phyloP scores from a whole-genome alignment of 2,329 filamentous ascomycete species.

The Colletotrichum somersetense region DNA sequence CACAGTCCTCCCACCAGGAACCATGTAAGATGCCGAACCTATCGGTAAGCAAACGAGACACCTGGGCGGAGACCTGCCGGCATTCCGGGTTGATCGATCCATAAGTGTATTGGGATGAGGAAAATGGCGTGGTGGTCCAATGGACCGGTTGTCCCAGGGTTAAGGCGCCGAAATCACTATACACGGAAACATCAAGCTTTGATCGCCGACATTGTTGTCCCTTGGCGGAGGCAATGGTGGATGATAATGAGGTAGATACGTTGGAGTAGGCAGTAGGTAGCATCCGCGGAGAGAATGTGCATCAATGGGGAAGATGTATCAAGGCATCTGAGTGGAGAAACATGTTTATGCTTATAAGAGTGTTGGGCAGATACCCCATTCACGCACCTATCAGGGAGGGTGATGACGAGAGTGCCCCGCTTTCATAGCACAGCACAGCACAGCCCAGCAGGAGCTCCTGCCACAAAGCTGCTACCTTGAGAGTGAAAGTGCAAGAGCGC shows the following conservation, averaged over 20 bases:
- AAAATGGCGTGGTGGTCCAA: not conserved
- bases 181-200: not conserved
- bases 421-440: not conserved
- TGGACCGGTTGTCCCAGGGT: not conserved
- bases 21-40: not conserved
- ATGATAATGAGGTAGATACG: not conserved
- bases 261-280: not conserved
- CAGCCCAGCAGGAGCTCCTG: conserved; percentile 5
- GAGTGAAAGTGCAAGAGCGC: conserved; percentile 4
- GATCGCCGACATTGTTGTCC: not conserved
- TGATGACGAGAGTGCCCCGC: conserved; percentile 1
- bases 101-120: not conserved
- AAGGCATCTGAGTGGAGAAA: not conserved
- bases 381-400: not conserved
- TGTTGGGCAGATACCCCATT: not conserved
- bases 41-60: not conserved
- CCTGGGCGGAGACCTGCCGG: not conserved
- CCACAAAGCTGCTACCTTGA: not conserved
- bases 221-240: not conserved
- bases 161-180: not conserved
- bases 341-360: not conserved
- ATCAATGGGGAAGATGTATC: not conserved
- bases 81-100: not conserved
- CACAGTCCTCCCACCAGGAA: not conserved
- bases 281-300: not conserved